Evolutionary conservation across 2,329 filamentous ascomycete species (phyloP).

Genomic region (Helicocarpus griseus): DNA sequence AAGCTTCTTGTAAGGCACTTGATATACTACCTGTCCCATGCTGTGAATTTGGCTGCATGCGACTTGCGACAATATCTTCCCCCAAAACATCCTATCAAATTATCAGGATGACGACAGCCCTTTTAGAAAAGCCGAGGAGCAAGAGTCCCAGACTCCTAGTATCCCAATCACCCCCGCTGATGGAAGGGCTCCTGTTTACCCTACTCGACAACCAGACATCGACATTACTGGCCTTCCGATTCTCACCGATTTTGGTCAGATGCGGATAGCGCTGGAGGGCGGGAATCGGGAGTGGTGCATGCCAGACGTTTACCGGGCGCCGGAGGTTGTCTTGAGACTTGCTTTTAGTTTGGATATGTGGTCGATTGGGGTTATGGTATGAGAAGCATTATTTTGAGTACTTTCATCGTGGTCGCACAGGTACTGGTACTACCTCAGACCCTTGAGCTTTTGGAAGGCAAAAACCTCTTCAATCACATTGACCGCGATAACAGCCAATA

Average conservation of each 20-base stretch:
- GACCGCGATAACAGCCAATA: constrained; percentile 13
- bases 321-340: constrained; percentile 14
- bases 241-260: constrained; percentile 18
- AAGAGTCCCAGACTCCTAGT: constrained; percentile 7
- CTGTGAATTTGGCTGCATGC: constrained; percentile 11
- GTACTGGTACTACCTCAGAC: constrained; percentile 6
- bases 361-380: constrained; percentile 17
- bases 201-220: constrained; percentile 5
- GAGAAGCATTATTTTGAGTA: constrained; percentile 1
- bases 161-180: constrained; percentile 6
- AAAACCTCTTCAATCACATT: constrained; percentile 14
- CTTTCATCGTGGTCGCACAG: too few species aligned
- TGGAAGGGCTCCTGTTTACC: constrained; percentile 8
- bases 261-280: constrained; percentile 5
- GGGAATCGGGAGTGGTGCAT: constrained; percentile 16
- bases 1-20: constrained; percentile 9
- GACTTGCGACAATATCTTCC: constrained; percentile 7
- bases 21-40: constrained; percentile 8
- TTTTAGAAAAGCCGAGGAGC: constrained; percentile 11
- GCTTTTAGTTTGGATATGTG: constrained; percentile 17
- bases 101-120: constrained; percentile 6
- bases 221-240: constrained; percentile 11
- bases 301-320: constrained; percentile 17
- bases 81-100: constrained; percentile 8
- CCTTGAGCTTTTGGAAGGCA: constrained; percentile 15